A percentile compares a stretch with the other conserved stretches of the same genome.
Conservation (phyloP, 306 rosid species). For the Carpinus fangiana region DNA sequence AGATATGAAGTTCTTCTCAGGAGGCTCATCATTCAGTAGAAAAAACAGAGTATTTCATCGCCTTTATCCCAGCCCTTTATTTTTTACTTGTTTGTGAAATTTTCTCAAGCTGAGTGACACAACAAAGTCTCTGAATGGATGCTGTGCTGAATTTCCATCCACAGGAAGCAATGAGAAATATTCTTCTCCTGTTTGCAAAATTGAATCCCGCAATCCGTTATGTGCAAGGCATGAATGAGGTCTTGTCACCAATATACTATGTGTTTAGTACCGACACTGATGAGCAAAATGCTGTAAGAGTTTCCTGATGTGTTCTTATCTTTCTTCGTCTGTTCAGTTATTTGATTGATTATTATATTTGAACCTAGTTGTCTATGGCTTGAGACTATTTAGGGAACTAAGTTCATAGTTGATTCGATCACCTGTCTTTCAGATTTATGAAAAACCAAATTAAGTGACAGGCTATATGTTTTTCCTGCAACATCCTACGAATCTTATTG, state of each 20-base stretch:
- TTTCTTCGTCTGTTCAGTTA: neutral
- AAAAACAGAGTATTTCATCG: slow-evolving; percentile 56
- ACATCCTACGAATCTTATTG: neutral
- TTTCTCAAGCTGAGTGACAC: slow-evolving; percentile 12
- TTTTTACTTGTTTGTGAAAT: slow-evolving; percentile 10
- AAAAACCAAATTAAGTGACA: neutral
- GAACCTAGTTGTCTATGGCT: neutral
- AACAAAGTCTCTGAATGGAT: slow-evolving; percentile 10
- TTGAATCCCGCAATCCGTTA: slow-evolving; percentile 75
- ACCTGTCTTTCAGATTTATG: neutral
- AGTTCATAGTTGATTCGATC: neutral
- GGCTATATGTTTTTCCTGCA: neutral
- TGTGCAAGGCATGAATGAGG: slow-evolving; percentile 95
- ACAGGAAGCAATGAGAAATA: slow-evolving; percentile 83
- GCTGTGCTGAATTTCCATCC: slow-evolving; percentile 21
- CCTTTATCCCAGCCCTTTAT: neutral
- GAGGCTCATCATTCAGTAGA: slow-evolving; percentile 58
- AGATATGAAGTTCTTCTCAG: slow-evolving; percentile 71
- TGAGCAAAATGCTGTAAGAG: slow-evolving; percentile 69
- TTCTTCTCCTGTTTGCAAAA: slow-evolving; percentile 76
- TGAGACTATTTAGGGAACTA: neutral
- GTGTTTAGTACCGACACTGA: slow-evolving; percentile 58
- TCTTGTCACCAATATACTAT: slow-evolving; percentile 79
- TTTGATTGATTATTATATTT: slow-evolving; percentile 7
- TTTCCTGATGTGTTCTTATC: slow-evolving; percentile 13